Percentiles rank a stretch among this genome's conserved stretches.
These are phyloP conservation scores for Sporothrix mexicana DNA, from an alignment of 2,329 filamentous ascomycete genomes.

Conservation along the genomic window DNA sequence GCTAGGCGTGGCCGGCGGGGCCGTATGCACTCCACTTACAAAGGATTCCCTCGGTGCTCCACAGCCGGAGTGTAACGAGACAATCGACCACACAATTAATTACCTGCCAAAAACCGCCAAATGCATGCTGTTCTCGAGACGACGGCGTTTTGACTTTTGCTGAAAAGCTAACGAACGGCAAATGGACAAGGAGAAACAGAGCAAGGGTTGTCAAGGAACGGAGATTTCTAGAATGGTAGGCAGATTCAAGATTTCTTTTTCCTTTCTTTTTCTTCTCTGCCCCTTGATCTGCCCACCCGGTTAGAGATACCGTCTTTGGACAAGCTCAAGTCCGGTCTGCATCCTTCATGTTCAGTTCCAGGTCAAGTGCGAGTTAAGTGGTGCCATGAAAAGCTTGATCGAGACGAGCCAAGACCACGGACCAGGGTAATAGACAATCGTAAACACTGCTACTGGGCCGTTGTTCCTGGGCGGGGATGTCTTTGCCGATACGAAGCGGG, in stretches of 20 bases:
- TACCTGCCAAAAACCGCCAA: not conserved
- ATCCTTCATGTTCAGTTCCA: too few relatives aligned
- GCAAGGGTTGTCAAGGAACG: too few relatives aligned
- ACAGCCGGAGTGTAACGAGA: not conserved
- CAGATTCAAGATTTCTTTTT: not conserved
- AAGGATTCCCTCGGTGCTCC: not conserved
- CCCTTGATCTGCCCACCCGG: not conserved
- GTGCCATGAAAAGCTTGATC: slow-evolving; percentile 20
- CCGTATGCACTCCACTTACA: slow-evolving; percentile 12
- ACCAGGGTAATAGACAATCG: not conserved
- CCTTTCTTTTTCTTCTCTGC: not conserved
- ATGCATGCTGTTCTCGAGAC: not conserved
- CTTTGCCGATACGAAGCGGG: slow-evolving; percentile 21
- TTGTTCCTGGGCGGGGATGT: not conserved
- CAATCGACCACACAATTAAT: not conserved
- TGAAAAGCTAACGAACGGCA: not conserved
- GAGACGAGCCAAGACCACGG: not conserved
- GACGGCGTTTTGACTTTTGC: not conserved
- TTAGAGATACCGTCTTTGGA: slow-evolving; percentile 20
- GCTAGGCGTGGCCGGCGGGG: not conserved
- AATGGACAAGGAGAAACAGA: too few relatives aligned
- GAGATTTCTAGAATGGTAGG: not conserved
- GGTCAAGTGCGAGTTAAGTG: not conserved
- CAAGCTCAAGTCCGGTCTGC: not conserved
- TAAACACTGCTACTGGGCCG: not conserved